These are phyloP conservation scores for Eutypella sp. DNA, from an alignment of 2,329 filamentous ascomycete genomes.

Conservation along the genomic window DNA sequence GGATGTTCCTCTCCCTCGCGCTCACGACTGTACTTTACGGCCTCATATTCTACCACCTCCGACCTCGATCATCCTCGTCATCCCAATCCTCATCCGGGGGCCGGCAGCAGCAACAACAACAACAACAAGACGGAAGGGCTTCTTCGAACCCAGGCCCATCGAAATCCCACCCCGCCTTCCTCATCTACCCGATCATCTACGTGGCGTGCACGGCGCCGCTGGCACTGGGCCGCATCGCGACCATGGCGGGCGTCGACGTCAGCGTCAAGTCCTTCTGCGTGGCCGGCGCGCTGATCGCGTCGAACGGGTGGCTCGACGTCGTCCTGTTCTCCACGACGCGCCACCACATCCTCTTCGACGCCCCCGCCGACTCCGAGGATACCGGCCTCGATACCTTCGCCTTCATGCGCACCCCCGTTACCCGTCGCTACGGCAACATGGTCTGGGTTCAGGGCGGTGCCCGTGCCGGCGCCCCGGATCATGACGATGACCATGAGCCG, in stretches of 20 bases:
- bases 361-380: constrained; percentile 30
- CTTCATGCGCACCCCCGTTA: constrained; percentile 37
- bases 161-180: constrained; percentile 45
- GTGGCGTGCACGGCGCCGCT: constrained; percentile 64
- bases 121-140: not conserved
- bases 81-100: constrained; percentile 20
- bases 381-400: constrained; percentile 48
- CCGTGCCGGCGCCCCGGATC: not conserved
- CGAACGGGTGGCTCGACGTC: constrained; percentile 52
- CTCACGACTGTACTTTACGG: constrained; percentile 32
- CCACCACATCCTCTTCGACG: constrained; percentile 45
- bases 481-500: constrained; percentile 1
- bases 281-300: constrained; percentile 53
- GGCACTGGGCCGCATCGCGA: constrained; percentile 57
- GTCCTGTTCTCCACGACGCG: constrained; percentile 48
- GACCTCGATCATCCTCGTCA: constrained; percentile 16
- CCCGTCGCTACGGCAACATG: constrained; percentile 24
- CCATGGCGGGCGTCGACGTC: constrained; percentile 50
- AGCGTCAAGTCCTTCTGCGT: constrained; percentile 53
- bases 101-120: constrained; percentile 12
- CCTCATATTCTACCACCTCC: constrained; percentile 31
- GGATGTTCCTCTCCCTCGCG: constrained; percentile 45
- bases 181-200: constrained; percentile 66
- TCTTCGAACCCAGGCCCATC: not conserved
- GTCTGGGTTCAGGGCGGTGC: constrained; percentile 24